Conservation (phyloP, 2,329 filamentous ascomycete genomes). For the Ophiostoma novo-ulmi region DNA sequence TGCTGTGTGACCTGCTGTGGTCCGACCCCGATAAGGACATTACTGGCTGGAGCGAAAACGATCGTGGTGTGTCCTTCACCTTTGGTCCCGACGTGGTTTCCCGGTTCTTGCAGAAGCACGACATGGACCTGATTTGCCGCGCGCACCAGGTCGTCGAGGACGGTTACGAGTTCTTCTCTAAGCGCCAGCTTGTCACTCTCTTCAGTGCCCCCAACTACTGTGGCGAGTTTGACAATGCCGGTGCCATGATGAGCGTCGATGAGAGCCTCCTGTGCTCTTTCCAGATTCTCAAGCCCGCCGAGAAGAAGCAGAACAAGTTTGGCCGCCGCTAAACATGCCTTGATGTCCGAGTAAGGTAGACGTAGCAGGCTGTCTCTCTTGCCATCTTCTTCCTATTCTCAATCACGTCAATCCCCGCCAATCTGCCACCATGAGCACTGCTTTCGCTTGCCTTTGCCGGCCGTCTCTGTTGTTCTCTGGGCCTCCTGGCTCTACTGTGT, state of each 20-base stretch:
- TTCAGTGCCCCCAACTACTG: slow-evolving; percentile 99
- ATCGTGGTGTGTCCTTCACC: slow-evolving; percentile 96
- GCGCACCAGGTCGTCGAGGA: slow-evolving; percentile 99
- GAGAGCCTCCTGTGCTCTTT: slow-evolving; percentile 98
- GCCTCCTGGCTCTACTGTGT: slow-evolving; percentile 13
- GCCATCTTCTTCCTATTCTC: background rate
- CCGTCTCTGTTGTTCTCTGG: slow-evolving; percentile 4
- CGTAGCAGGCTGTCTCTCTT: background rate
- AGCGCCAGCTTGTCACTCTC: slow-evolving; percentile 89
- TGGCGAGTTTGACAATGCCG: slow-evolving; percentile 98
- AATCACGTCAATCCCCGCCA: background rate
- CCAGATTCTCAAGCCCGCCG: slow-evolving; percentile 99
- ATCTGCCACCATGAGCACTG: background rate
- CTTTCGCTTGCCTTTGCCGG: background rate
- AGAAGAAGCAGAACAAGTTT: slow-evolving; percentile 99
- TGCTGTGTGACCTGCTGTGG: slow-evolving; percentile 94
- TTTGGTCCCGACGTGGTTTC: slow-evolving; percentile 97
- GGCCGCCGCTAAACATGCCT: slow-evolving; percentile 67
- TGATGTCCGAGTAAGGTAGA: background rate
- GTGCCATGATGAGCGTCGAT: slow-evolving; percentile 99
- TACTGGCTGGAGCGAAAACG: slow-evolving; percentile 98
- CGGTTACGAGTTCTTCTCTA: slow-evolving; percentile 97
- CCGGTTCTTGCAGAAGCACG: slow-evolving; percentile 84
- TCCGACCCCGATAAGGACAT: slow-evolving; percentile 99
- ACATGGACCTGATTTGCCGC: slow-evolving; percentile 94